phyloP scores from a whole-genome alignment of 2,329 filamentous ascomycete species.

The Aspergillus tanneri region DNA sequence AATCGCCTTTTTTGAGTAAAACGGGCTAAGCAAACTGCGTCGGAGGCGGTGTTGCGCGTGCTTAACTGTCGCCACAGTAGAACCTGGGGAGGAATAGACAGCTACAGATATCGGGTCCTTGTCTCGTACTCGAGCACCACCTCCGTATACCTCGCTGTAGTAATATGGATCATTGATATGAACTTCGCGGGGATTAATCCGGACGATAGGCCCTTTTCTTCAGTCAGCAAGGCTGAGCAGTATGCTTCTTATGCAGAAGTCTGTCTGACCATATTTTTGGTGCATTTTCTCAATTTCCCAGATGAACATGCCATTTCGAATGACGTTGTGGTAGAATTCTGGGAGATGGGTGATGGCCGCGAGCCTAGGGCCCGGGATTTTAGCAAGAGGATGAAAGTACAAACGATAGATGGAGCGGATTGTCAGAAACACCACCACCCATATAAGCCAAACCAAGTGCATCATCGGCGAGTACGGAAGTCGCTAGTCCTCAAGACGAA shows the following conservation, averaged over 20 bases:
- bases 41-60: slow-evolving; percentile 45
- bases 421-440: not conserved
- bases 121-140: slow-evolving; percentile 20
- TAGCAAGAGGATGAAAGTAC: slow-evolving; percentile 31
- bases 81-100: slow-evolving; percentile 13
- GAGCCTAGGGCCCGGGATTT: slow-evolving; percentile 34
- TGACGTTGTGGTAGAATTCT: slow-evolving; percentile 31
- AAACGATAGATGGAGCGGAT: slow-evolving; percentile 23
- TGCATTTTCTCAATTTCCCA: slow-evolving; percentile 27
- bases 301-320: slow-evolving; percentile 23
- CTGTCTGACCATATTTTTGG: slow-evolving; percentile 27
- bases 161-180: slow-evolving; percentile 37
- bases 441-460: too few species aligned
- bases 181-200: slow-evolving; percentile 38
- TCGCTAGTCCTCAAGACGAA: too few species aligned
- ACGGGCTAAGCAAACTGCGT: slow-evolving; percentile 42
- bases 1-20: slow-evolving; percentile 46
- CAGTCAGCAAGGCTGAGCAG: not conserved
- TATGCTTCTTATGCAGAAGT: too few species aligned
- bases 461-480: too few species aligned
- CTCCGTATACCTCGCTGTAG: slow-evolving; percentile 35
- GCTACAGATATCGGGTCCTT: slow-evolving; percentile 21
- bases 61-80: slow-evolving; percentile 35
- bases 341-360: slow-evolving; percentile 29
- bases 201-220: slow-evolving; percentile 35